These are phyloP conservation scores for Botrytis byssoidea DNA, from an alignment of 2,329 filamentous ascomycete species.

Conservation along the genomic window DNA sequence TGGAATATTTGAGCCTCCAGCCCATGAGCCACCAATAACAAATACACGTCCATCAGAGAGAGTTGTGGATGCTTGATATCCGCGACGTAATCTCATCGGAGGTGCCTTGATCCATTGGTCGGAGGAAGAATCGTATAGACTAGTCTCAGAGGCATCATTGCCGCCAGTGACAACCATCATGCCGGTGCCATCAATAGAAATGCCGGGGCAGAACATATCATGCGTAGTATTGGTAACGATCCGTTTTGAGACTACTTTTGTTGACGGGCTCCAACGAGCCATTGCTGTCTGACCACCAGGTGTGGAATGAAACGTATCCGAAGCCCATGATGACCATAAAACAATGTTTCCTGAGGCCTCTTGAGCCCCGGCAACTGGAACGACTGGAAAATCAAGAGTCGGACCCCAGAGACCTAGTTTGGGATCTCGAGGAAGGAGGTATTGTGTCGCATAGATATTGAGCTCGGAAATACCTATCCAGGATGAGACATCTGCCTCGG, in stretches of 20 bases:
- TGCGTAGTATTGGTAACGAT: constrained; percentile 8
- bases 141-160: constrained; percentile 7
- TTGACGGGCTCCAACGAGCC: not conserved
- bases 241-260: not conserved
- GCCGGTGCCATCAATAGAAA: constrained; percentile 7
- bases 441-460: constrained; percentile 9
- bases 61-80: constrained; percentile 13
- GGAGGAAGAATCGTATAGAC: constrained; percentile 2
- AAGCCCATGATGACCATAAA: constrained; percentile 11
- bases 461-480: constrained; percentile 6
- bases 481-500: not conserved
- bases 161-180: constrained; percentile 17
- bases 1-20: not conserved
- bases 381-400: constrained; percentile 5
- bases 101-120: constrained; percentile 9
- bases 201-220: constrained; percentile 14
- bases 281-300: constrained; percentile 10
- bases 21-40: constrained; percentile 11
- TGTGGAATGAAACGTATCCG: constrained; percentile 3
- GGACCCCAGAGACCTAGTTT: constrained; percentile 8
- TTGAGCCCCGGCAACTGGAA: constrained; percentile 17
- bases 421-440: constrained; percentile 1
- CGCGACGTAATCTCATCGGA: constrained; percentile 3
- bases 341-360: constrained; percentile 6
- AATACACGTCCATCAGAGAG: constrained; percentile 11